Base-by-base conservation (phyloP, 1,284 basidiomycete species). In the Cutaneotrichosporon sp. region DNA sequence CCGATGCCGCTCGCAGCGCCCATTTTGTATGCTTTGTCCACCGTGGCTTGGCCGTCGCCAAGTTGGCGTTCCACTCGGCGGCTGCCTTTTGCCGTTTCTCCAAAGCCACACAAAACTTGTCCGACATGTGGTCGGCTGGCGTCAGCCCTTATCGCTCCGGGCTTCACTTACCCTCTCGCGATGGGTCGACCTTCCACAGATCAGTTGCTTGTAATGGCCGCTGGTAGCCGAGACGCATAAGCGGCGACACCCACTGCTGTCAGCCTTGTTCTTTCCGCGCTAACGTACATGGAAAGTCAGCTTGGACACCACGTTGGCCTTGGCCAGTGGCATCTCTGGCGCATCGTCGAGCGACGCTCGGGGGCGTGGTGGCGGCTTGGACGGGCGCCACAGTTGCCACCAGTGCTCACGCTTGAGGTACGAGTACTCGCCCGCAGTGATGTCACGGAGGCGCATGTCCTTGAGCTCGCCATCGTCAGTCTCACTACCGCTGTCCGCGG, bases 141-240 rank as follows among this genome's bases (percentile, higher is more conserved):
- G 46, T 55, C 37, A 59, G 53, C 48, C 40, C 30, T 15, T 10
- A 36, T 13, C 21, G 4, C 18, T 26, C 8, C 21, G 18, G 38
- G n/a, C n/a, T n/a, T n/a, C 2, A 59, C 60, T 41, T 33, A 66
- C 66, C 58, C 55, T 71, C 64, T 23, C 81, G 79, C 9, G 77
- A 72, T 1, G 76, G 68, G 60, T 84, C 83, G 68, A 71, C 64
- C 46, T 66, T 82, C 83, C 84, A 86, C n/a, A 86, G 70, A 67
- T 87, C 85, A 0, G 84, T 81, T 0, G 84, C 84, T 68, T 86
- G 84, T 1, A 87, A 76, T 0, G 84, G 83, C 22, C 86, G 78
- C 64, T 85, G 83, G 66, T 84, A 87, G 0, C 66, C 66, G 33
- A 66, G 36, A 49, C 80, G 80, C 83, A 89, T 86, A 49, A 88